phyloP scores from a whole-genome alignment of 2,329 filamentous ascomycete species.

The Lachnellula willkommii region DNA sequence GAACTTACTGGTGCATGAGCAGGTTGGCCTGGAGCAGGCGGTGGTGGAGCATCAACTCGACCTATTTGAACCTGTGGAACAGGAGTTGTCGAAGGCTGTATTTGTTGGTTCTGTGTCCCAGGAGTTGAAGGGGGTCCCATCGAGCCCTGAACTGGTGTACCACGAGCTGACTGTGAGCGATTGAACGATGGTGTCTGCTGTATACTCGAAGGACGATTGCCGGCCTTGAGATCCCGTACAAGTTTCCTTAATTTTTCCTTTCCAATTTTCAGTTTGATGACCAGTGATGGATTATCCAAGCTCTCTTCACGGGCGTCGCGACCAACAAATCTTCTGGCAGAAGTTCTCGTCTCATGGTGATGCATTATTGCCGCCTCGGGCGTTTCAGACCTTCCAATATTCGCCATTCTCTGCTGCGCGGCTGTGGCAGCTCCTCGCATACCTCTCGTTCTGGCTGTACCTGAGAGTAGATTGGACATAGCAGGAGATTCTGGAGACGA shows the following conservation, averaged over 20 bases:
- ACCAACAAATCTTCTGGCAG: slow-evolving; percentile 47
- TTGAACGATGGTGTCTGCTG: slow-evolving; percentile 40
- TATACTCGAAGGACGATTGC: slow-evolving; percentile 36
- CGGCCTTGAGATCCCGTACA: slow-evolving; percentile 49
- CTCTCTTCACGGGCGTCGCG: slow-evolving; percentile 73
- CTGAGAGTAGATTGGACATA: slow-evolving; percentile 60
- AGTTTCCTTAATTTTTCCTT: slow-evolving; percentile 67
- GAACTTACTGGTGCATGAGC: slow-evolving; percentile 56
- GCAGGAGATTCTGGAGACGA: slow-evolving; percentile 83
- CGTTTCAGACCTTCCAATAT: slow-evolving; percentile 77
- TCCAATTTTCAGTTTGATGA: slow-evolving; percentile 70
- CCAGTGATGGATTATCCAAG: slow-evolving; percentile 55
- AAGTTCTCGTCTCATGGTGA: slow-evolving; percentile 68
- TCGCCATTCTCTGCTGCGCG: slow-evolving; percentile 82
- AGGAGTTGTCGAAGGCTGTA: slow-evolving; percentile 27
- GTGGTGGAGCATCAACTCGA: slow-evolving; percentile 60
- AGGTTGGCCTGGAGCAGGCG: slow-evolving; percentile 52
- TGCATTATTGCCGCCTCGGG: slow-evolving; percentile 69
- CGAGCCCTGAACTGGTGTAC: slow-evolving; percentile 45
- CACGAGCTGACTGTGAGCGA: slow-evolving; percentile 41
- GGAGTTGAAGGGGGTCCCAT: slow-evolving; percentile 49
- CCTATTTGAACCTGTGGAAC: slow-evolving; percentile 54
- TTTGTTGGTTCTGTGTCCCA: slow-evolving; percentile 27
- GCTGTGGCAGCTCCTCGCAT: slow-evolving; percentile 85
- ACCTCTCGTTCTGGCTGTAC: slow-evolving; percentile 78